Conservation (phyloP, 1,284 basidiomycete genomes). For the Ustilago cynodontis region DNA sequence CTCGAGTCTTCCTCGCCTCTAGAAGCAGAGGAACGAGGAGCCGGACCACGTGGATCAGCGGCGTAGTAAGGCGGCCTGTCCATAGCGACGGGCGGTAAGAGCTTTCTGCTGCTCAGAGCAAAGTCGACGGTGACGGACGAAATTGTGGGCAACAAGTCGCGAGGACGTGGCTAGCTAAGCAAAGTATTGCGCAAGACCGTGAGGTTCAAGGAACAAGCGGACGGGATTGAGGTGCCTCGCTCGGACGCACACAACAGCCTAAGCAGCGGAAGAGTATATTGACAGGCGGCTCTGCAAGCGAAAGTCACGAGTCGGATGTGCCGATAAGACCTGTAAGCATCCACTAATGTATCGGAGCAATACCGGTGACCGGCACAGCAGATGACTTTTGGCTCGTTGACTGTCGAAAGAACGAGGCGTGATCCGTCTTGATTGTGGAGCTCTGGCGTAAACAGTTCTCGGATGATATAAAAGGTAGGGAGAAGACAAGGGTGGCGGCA, state of each 20-base stretch:
- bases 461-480: neutral
- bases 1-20: slow-evolving; percentile 16
- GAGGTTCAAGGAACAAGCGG: neutral
- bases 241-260: neutral
- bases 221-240: neutral
- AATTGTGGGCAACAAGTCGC: slow-evolving; percentile 42
- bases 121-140: slow-evolving; percentile 31
- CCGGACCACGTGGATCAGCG: slow-evolving; percentile 22
- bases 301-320: slow-evolving; percentile 4
- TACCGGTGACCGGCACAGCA: slow-evolving; percentile 14
- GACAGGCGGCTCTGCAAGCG: neutral
- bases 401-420: neutral
- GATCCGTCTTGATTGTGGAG: slow-evolving; percentile 1
- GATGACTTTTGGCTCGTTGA: neutral
- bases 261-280: neutral
- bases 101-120: slow-evolving; percentile 49
- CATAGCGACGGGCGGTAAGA: slow-evolving; percentile 33
- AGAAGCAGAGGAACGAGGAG: slow-evolving; percentile 9
- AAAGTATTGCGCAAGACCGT: neutral
- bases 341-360: neutral
- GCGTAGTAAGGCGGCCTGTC: slow-evolving; percentile 39
- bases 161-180: neutral
- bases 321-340: slow-evolving; percentile 11
- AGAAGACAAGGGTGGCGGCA: neutral
- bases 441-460: neutral